Evolutionary conservation across 257 asterid species (phyloP).

Genomic region (Asclepias syriaca): DNA sequence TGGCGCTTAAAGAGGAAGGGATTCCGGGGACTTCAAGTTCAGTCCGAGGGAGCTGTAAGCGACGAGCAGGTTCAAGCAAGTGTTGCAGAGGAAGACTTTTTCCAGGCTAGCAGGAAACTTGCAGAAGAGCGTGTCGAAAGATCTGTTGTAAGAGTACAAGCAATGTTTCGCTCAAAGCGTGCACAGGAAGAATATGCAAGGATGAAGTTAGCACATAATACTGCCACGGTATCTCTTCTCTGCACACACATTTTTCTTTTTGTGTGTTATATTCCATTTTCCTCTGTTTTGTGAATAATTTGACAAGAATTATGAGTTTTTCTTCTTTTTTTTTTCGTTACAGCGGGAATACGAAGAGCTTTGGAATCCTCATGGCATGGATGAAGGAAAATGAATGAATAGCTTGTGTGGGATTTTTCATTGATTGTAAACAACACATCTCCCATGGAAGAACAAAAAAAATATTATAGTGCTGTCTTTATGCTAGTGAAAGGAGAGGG

Average conservation of each 20-base stretch:
- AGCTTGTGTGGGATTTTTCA: background rate
- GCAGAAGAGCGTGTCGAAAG: constrained; percentile 98
- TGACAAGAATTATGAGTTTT: background rate
- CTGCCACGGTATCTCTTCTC: constrained; percentile 44
- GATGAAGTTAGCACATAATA: constrained; percentile 64
- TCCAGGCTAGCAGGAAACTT: constrained; percentile 84
- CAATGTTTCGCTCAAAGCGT: constrained; percentile 86
- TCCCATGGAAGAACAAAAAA: background rate
- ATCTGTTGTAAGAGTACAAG: constrained; percentile 86
- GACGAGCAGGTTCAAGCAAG: constrained; percentile 45
- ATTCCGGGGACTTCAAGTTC: constrained; percentile 77
- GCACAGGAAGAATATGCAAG: constrained; percentile 92
- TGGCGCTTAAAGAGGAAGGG: constrained; percentile 97
- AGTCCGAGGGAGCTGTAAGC: constrained; percentile 21
- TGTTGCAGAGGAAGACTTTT: constrained; percentile 77
- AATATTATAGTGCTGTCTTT: background rate
- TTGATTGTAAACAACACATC: background rate
- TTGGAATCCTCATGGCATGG: constrained; percentile 11
- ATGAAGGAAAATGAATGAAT: background rate
- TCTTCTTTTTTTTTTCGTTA: too few species aligned
- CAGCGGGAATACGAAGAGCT: constrained; percentile 45
- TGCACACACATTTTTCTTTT: background rate
- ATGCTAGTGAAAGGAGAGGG: background rate
- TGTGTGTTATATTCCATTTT: background rate
- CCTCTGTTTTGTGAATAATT: too few species aligned